phyloP scores from a whole-genome alignment of 306 rosid genomes.

The Carpinus fangiana region DNA sequence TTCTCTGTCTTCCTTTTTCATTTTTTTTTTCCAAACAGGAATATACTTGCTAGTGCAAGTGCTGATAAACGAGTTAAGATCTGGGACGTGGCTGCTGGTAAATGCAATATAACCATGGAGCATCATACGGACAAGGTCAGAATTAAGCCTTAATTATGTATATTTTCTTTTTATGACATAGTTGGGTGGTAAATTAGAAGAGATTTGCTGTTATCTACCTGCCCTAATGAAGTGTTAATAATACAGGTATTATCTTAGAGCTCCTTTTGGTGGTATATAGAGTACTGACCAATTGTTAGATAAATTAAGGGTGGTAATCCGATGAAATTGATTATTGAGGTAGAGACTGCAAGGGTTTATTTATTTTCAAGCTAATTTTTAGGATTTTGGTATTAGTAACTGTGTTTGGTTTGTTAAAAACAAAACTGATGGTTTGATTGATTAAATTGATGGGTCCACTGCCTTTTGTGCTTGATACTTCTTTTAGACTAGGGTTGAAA shows the following conservation, averaged over 20 bases:
- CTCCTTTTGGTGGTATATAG: neutral
- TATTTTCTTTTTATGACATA: neutral
- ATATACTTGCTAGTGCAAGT: slow-evolving; percentile 92
- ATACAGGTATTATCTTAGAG: neutral
- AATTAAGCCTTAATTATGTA: slow-evolving; percentile 14
- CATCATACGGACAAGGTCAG: slow-evolving; percentile 89
- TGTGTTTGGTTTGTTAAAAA: neutral
- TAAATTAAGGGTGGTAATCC: neutral
- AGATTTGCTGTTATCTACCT: neutral
- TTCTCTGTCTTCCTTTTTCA: slow-evolving; percentile 10
- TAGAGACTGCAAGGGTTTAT: neutral
- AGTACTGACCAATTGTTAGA: neutral
- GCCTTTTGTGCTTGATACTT: no score
- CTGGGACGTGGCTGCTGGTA: slow-evolving; percentile 81
- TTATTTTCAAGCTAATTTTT: neutral
- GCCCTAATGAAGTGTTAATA: neutral
- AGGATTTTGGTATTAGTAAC: neutral
- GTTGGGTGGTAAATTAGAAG: neutral
- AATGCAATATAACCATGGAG: slow-evolving; percentile 74
- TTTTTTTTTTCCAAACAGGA: slow-evolving; percentile 40
- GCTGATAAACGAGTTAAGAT: slow-evolving; percentile 85
- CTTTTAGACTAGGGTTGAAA: no score
- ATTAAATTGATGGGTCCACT: no score
- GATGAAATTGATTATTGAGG: neutral
- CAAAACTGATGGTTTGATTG: no score